phyloP scores from a whole-genome alignment of 2,329 filamentous ascomycete genomes.

The Cadophora luteo-olivacea region DNA sequence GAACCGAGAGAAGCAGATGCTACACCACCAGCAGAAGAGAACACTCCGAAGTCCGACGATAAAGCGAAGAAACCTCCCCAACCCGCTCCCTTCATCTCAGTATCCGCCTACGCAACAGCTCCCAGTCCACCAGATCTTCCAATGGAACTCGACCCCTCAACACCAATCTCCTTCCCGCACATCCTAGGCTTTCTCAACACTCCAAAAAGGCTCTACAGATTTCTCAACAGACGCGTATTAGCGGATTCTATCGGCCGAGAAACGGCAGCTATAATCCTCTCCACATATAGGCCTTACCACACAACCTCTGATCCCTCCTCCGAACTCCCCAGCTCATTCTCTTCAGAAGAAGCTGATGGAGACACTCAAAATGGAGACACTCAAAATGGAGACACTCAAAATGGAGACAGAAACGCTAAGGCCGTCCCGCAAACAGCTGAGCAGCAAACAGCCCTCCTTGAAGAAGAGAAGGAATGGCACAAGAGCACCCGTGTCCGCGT shows the following conservation, averaged over 20 bases:
- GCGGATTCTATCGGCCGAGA: conserved; percentile 88
- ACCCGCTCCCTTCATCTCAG: conserved; percentile 75
- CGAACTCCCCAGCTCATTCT: conserved; percentile 36
- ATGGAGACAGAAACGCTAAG: background rate
- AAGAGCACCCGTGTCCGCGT: conserved; percentile 72
- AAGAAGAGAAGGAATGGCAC: conserved; percentile 84
- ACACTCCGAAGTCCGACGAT: conserved; percentile 51
- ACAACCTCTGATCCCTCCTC: conserved; percentile 47
- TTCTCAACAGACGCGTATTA: conserved; percentile 82
- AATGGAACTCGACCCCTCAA: conserved; percentile 73
- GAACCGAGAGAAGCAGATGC: conserved; percentile 39
- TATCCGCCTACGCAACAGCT: conserved; percentile 73
- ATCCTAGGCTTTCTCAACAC: conserved; percentile 93
- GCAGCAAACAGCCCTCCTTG: conserved; percentile 66
- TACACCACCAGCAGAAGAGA: conserved; percentile 28
- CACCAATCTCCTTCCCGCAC: conserved; percentile 81
- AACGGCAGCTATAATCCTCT: conserved; percentile 84
- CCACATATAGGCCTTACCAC: conserved; percentile 54
- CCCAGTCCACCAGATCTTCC: conserved; percentile 71
- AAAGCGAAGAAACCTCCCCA: conserved; percentile 66
- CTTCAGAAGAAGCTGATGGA: conserved; percentile 44
- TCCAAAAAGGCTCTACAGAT: conserved; percentile 83
- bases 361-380: conserved; percentile 21
- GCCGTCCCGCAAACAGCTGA: conserved; percentile 52
- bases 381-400: conserved; percentile 45